Conservation (phyloP, 2,329 filamentous ascomycete species). For the Sporothrix variecibatus region DNA sequence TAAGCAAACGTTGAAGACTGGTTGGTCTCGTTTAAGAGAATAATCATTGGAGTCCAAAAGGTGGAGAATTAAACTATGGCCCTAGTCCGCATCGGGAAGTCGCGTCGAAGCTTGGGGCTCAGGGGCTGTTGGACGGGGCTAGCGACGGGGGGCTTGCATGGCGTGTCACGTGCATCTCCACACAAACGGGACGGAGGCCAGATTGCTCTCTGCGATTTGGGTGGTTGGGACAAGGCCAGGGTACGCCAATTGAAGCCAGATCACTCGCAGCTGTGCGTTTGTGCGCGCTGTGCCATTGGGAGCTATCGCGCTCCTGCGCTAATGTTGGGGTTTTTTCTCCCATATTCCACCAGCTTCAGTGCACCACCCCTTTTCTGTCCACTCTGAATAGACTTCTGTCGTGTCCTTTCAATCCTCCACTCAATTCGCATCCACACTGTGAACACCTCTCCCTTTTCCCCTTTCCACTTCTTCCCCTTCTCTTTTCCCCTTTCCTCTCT, state of each 20-base stretch:
- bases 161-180: slow-evolving; percentile 30
- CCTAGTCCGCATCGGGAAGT: slow-evolving; percentile 17
- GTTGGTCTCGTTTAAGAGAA: neutral
- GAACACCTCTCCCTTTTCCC: slow-evolving; percentile 19
- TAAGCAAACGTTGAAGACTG: neutral
- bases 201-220: slow-evolving; percentile 29
- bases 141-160: neutral
- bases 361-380: neutral
- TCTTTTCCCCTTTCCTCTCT: neutral
- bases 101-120: slow-evolving; percentile 14
- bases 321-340: slow-evolving; percentile 24
- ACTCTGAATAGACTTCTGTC: too few relatives aligned
- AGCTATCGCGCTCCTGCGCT: slow-evolving; percentile 19
- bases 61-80: neutral
- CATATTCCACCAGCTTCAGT: slow-evolving; percentile 16
- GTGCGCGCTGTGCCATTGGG: neutral
- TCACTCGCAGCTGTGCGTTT: slow-evolving; percentile 30
- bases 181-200: slow-evolving; percentile 32
- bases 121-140: neutral
- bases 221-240: slow-evolving; percentile 12
- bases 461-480: slow-evolving; percentile 10
- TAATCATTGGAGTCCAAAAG: neutral
- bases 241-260: slow-evolving; percentile 36
- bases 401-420: slow-evolving; percentile 15
- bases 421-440: slow-evolving; percentile 19